phyloP scores from a whole-genome alignment of 1,284 basidiomycete species.

The Gastroboletus turbinatus region DNA sequence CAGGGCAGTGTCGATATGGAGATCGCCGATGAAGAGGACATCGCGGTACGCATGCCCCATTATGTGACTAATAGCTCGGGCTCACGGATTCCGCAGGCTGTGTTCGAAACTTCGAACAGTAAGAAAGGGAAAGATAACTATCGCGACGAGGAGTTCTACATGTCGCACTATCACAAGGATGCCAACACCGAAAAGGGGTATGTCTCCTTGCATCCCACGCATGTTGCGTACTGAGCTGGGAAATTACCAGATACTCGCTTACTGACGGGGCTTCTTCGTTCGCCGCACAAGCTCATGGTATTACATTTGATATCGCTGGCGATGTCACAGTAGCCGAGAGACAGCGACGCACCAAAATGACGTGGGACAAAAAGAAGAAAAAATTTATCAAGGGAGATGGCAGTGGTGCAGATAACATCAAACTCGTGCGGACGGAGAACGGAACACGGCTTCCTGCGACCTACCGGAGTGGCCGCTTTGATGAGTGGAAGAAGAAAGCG shows the following conservation, averaged over 20 bases:
- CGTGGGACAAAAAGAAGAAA: conserved; percentile 97
- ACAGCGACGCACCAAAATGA: conserved; percentile 63
- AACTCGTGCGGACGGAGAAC: conserved; percentile 91
- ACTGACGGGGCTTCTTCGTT: conserved; percentile 82
- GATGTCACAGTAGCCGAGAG: conserved; percentile 65
- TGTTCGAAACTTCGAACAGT: conserved; percentile 64
- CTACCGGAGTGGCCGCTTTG: conserved; percentile 91
- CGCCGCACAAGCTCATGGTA: conserved; percentile 78
- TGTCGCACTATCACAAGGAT: conserved; percentile 88
- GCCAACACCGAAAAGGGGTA: conserved; percentile 88
- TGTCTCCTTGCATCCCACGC: conserved; percentile 21
- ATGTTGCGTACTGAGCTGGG: conserved; percentile 2
- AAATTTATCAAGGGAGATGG: conserved; percentile 89
- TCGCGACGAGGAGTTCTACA: conserved; percentile 86
- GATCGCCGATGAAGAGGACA: conserved; percentile 77
- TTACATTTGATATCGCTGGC: conserved; percentile 81
- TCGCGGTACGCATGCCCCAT: conserved; percentile 51
- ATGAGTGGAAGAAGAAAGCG: conserved; percentile 90
- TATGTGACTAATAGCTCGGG: background rate
- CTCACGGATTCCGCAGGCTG: conserved; percentile 49
- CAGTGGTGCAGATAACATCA: conserved; percentile 89
- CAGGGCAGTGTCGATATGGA: conserved; percentile 45
- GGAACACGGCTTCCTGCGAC: conserved; percentile 91
- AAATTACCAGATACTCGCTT: conserved; percentile 71
- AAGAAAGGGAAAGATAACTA: conserved; percentile 51